These are phyloP conservation scores for Leccinum subgranulosum DNA, from an alignment of 768 basidiomycete genomes.

Conservation along the genomic window DNA sequence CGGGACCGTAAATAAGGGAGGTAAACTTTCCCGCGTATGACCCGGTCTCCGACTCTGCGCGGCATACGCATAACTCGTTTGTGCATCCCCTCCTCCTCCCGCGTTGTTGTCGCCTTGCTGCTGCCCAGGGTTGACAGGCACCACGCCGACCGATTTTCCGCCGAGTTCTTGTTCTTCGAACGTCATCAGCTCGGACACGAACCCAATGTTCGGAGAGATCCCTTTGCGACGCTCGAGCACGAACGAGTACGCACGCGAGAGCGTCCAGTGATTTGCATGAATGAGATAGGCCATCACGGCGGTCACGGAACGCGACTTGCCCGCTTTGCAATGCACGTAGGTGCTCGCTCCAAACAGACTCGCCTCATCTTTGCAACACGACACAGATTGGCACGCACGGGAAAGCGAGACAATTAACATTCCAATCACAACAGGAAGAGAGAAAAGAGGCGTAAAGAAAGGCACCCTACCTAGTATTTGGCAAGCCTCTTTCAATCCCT, in stretches of 20 bases:
- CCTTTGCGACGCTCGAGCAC: conserved; percentile 91
- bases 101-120: conserved; percentile 9
- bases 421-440: background rate
- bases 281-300: conserved; percentile 98
- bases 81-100: conserved; percentile 22
- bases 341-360: conserved; percentile 83
- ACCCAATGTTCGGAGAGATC: conserved; percentile 96
- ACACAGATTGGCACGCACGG: background rate
- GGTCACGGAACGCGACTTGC: conserved; percentile 93
- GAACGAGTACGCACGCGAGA: conserved; percentile 86
- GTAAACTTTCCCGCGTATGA: conserved; percentile 71
- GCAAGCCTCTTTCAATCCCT: conserved; percentile 81
- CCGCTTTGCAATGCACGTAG: conserved; percentile 96
- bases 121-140: conserved; percentile 7
- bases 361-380: conserved; percentile 69
- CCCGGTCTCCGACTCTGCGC: conserved; percentile 52
- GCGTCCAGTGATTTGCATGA: conserved; percentile 95
- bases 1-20: conserved; percentile 26
- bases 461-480: conserved; percentile 72
- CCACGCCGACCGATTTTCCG: conserved; percentile 40
- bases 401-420: background rate
- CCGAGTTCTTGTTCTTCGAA: conserved; percentile 91
- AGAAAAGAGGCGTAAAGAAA: conserved; percentile 1
- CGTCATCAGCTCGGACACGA: conserved; percentile 95
- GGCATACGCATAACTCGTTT: conserved; percentile 40